phyloP scores from a whole-genome alignment of 176 grass and related monocot species.

The Miscanthus lutarioriparius region DNA sequence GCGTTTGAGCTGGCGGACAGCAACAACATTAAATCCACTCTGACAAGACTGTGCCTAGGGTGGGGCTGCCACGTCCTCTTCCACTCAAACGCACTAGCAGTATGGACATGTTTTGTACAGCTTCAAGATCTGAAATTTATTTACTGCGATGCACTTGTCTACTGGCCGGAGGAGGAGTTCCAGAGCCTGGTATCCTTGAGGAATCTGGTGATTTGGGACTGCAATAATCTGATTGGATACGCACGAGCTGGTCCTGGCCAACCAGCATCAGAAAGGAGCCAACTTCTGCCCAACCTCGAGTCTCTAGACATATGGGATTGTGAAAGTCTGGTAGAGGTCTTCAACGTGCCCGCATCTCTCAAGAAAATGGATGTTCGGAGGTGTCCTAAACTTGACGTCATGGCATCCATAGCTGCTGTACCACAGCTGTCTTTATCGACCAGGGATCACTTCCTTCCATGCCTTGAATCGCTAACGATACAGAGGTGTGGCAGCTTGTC shows the following conservation, averaged over 20 bases:
- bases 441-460: not conserved
- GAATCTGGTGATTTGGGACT: too few relatives aligned
- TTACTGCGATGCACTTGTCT: not conserved
- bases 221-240: too few relatives aligned
- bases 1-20: too few relatives aligned
- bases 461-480: too few relatives aligned
- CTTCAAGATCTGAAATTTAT: not conserved
- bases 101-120: too few relatives aligned
- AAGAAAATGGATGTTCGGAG: too few relatives aligned
- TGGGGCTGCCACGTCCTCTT: too few relatives aligned
- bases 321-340: not conserved
- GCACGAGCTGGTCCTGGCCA: not conserved
- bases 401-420: not conserved
- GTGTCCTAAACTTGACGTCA: not conserved
- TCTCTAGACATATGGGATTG: not conserved
- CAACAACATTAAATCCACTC: too few relatives aligned
- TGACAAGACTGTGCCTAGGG: too few relatives aligned
- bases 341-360: not conserved
- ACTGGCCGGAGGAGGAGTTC: not conserved
- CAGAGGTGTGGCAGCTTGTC: fast-evolving
- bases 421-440: not conserved
- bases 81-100: not conserved
- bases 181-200: not conserved
- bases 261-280: not conserved
- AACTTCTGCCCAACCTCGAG: not conserved